Percentiles rank a stretch among this genome's conserved stretches.
These are phyloP conservation scores for Ustilago loliicola DNA, from an alignment of 1,284 basidiomycete species.

Conservation along the genomic window DNA sequence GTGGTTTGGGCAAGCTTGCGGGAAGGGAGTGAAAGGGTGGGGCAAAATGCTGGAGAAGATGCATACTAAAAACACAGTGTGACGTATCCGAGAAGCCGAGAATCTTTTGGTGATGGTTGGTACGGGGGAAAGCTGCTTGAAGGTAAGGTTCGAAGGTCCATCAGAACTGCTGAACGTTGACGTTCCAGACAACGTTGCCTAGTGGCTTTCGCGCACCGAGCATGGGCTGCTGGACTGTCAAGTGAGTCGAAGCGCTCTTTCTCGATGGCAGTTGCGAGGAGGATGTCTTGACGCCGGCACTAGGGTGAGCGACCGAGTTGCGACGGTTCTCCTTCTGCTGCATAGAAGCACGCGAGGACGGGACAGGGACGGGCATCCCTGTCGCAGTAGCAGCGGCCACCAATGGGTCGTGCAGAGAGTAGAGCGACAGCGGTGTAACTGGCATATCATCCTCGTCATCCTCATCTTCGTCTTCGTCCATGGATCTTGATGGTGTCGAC, in stretches of 20 bases:
- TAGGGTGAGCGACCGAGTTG: constrained; percentile 9
- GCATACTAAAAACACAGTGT: constrained; percentile 50
- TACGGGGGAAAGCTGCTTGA: too few species aligned
- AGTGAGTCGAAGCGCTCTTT: constrained; percentile 40
- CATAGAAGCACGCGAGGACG: constrained; percentile 35
- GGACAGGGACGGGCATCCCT: constrained; percentile 42
- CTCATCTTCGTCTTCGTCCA: constrained; percentile 66
- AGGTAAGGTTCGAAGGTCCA: not conserved
- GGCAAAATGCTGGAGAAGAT: constrained; percentile 23
- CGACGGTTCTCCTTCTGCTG: constrained; percentile 42
- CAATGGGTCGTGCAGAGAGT: constrained; percentile 65
- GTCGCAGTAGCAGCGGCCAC: constrained; percentile 46
- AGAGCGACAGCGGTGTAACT: constrained; percentile 67
- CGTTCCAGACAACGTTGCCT: constrained; percentile 46
- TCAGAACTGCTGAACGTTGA: constrained; percentile 51
- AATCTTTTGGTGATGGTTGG: constrained; percentile 23
- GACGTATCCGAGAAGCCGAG: constrained; percentile 21
- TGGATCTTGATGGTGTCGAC: constrained; percentile 67
- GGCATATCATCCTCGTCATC: constrained; percentile 69
- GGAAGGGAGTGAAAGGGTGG: not conserved
- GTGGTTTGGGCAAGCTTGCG: not conserved
- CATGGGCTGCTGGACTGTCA: constrained; percentile 42
- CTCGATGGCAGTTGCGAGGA: constrained; percentile 28
- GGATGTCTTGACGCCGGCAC: constrained; percentile 9
- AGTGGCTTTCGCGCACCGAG: constrained; percentile 42